These are phyloP conservation scores for Starmerella vitae DNA, from an alignment of 805 yeast species.

Conservation along the genomic window DNA sequence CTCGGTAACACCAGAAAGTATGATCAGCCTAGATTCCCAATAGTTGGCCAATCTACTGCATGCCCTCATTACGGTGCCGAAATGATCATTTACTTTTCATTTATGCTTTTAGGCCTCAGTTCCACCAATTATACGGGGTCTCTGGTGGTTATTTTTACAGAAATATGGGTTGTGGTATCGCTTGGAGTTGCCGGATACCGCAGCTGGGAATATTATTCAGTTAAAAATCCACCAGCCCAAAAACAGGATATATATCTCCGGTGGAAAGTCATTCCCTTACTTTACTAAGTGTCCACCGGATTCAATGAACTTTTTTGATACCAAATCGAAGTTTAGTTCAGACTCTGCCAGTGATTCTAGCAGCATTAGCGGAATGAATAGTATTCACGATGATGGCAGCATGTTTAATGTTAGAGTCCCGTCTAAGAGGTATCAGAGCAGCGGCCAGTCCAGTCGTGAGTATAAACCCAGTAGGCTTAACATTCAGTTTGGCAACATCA, in stretches of 20 bases:
- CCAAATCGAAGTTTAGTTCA: too few relatives aligned
- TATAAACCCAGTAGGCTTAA: too few relatives aligned
- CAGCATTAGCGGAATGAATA: too few relatives aligned
- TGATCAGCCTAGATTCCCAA: constrained; percentile 34
- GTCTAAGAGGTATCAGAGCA: neutral
- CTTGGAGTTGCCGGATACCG: constrained; percentile 40
- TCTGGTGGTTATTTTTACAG: constrained; percentile 14
- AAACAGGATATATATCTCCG: neutral
- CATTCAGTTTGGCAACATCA: too few relatives aligned
- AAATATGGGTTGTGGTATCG: constrained; percentile 30
- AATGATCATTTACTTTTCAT: constrained; percentile 34
- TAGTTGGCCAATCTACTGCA: constrained; percentile 31
- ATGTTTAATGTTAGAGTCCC: neutral
- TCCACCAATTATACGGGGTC: constrained; percentile 8
- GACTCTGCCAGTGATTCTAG: too few relatives aligned
- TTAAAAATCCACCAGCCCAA: neutral
- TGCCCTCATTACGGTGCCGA: constrained; percentile 59
- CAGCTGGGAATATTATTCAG: constrained; percentile 33
- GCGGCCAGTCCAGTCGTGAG: too few relatives aligned
- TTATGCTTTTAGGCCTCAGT: constrained; percentile 12
- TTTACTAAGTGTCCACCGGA: neutral
- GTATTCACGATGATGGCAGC: neutral
- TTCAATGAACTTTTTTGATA: neutral
- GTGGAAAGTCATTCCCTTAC: constrained; percentile 6
- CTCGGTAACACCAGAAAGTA: constrained; percentile 42